Evolutionary conservation across 2,329 filamentous ascomycete genomes (phyloP).

Genomic region (Neospermospora avenae): DNA sequence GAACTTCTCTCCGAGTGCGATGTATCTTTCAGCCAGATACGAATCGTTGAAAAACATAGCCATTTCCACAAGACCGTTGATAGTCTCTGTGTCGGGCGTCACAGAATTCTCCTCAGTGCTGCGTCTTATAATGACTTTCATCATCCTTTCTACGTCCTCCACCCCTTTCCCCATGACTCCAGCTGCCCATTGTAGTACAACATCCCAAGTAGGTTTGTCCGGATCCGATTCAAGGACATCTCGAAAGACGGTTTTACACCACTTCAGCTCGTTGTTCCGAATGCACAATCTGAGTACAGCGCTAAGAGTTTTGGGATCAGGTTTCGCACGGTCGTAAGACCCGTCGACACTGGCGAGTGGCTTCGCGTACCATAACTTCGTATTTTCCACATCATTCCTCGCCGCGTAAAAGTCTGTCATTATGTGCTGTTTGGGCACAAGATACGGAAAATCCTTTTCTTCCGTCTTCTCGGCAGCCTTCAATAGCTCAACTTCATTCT

Average conservation of each 20-base stretch:
- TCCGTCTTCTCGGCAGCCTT: conserved; percentile 52
- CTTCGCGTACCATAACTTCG: conserved; percentile 65
- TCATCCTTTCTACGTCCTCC: conserved; percentile 70
- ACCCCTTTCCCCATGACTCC: conserved; percentile 65
- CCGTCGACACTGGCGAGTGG: conserved; percentile 17
- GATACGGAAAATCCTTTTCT: conserved; percentile 41
- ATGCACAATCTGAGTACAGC: conserved; percentile 60
- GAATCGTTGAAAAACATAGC: conserved; percentile 68
- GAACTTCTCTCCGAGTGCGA: conserved; percentile 62
- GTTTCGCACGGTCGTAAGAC: conserved; percentile 5
- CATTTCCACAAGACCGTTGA: conserved; percentile 73
- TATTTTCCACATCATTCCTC: conserved; percentile 54
- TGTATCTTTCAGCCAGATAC: conserved; percentile 70
- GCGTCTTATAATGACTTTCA: conserved; percentile 59
- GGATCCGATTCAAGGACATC: conserved; percentile 40
- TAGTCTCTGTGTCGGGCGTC: conserved; percentile 63
- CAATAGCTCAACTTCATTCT: conserved; percentile 55
- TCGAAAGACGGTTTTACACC: conserved; percentile 60
- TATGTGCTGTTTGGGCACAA: conserved; percentile 46
- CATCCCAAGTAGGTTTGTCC: conserved; percentile 62
- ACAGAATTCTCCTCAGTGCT: conserved; percentile 45
- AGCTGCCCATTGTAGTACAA: conserved; percentile 72
- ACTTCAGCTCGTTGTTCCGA: conserved; percentile 56
- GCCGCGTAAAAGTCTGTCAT: conserved; percentile 62
- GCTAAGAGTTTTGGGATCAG: conserved; percentile 41